Evolutionary conservation across 1,284 basidiomycete species (phyloP).

Genomic region (Cutaneotrichosporon sp.): DNA sequence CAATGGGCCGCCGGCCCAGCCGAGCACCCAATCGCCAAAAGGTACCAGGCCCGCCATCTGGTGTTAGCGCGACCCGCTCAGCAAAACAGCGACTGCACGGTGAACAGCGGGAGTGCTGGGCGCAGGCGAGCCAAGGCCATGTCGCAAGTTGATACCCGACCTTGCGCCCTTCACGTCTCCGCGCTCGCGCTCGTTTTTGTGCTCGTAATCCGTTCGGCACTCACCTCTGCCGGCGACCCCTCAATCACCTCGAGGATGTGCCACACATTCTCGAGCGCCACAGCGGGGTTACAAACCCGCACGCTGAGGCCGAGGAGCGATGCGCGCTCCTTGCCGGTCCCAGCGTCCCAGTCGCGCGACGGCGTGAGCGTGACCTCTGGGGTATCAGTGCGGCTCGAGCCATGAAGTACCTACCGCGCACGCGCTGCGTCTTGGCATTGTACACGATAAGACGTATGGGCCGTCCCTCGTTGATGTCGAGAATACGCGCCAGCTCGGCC

Average conservation of each 20-base stretch:
- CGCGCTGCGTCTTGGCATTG: constrained; percentile 79
- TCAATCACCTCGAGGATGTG: constrained; percentile 95
- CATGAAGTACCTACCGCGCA: constrained; percentile 60
- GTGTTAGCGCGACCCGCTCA: too few species aligned
- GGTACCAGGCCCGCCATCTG: constrained; percentile 62
- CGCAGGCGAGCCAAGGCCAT: too few species aligned
- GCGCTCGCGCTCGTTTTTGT: too few species aligned
- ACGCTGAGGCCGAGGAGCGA: constrained; percentile 88
- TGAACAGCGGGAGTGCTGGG: too few species aligned
- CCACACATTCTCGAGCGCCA: constrained; percentile 89
- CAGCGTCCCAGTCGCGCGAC: constrained; percentile 66
- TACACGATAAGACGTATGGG: constrained; percentile 76
- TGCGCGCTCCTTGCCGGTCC: constrained; percentile 52
- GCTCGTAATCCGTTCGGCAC: not conserved
- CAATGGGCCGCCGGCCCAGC: constrained; percentile 91
- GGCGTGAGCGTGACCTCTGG: constrained; percentile 78
- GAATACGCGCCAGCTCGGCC: constrained; percentile 68
- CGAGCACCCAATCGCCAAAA: constrained; percentile 82
- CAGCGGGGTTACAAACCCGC: constrained; percentile 81
- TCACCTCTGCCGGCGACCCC: constrained; percentile 81
- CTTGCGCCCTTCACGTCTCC: too few species aligned
- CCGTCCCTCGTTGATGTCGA: constrained; percentile 81
- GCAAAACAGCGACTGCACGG: too few species aligned
- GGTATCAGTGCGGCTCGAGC: not conserved
- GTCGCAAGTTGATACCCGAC: not conserved